Base-by-base conservation (phyloP, 2,329 filamentous ascomycete species). In the Colletotrichum musicola region DNA sequence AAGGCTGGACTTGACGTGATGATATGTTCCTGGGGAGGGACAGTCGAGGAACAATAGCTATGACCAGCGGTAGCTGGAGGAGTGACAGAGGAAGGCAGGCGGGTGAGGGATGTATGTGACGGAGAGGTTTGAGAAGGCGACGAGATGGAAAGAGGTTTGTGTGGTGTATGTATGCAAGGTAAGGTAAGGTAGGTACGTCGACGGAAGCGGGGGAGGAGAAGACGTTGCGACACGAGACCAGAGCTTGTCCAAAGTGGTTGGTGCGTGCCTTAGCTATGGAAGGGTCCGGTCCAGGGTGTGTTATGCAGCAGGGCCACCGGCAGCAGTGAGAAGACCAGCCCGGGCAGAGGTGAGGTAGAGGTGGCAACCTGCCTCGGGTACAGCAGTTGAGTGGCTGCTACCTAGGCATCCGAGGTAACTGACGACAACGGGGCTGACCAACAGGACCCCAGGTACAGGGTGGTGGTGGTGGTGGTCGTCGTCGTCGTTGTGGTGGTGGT, bases 221-320 rank as follows among this genome's bases (percentile, higher is more conserved):
- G 67, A 70, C 67, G 67, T 68, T 68, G 64, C 68, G 70, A 68
- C 68, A 70, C 68, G 68, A 70, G 68, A 71, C 67, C 67, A 71
- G 65, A 71, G 68, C 68, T 70, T 68, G 70, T 68, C 64, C 47
- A 10, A 64, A 70, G 67, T 70, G 69, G 67, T 65, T 70, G 69
- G 62, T 62, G 67, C 57, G 62, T 65, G 61, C 27, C 47, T 35
- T 35, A 35, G 30, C 30, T 61, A 67, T 50, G 57, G 50, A 59
- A 66, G 50, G 66, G 66, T 65, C 63, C 50, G 62, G 65, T 54
- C 55, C 62, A 55, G 63, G 42, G 66, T 69, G 35, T 50, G 58
- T 62, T 42, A 62, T 42, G 46, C 30, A 35, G 40, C 47, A 63
- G 51, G 51, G 61, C 61, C 53, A 57, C 42, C 51, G 47, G 18